Conservation (phyloP, 2,329 filamentous ascomycete genomes). For the Diaporthe batatas region DNA sequence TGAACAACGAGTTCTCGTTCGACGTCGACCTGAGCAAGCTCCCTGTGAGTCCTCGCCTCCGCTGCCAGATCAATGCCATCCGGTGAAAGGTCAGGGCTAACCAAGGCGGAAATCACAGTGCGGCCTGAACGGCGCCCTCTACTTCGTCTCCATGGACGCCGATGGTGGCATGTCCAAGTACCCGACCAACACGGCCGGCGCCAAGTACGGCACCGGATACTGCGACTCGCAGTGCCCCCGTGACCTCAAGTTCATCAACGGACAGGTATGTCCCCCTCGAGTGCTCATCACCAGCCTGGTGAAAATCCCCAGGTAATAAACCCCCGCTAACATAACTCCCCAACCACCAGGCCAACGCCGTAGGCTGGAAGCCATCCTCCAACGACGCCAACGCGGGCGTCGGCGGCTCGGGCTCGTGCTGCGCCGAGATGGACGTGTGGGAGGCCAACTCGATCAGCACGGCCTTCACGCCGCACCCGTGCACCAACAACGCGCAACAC, state of each 20-base stretch:
- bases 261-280: conserved; percentile 47
- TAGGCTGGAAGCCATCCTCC: conserved; percentile 60
- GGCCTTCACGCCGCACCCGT: conserved; percentile 71
- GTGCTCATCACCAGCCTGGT: neutral
- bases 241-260: conserved; percentile 58
- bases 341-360: conserved; percentile 54
- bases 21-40: conserved; percentile 74
- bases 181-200: conserved; percentile 52
- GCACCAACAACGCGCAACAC: conserved; percentile 58
- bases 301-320: too few relatives aligned
- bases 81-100: too few relatives aligned
- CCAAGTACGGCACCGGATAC: conserved; percentile 64
- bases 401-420: conserved; percentile 65
- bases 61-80: too few relatives aligned
- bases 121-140: conserved; percentile 74
- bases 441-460: conserved; percentile 72
- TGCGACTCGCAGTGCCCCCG: conserved; percentile 55
- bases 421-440: conserved; percentile 67
- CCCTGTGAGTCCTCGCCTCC: conserved; percentile 65
- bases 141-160: conserved; percentile 51
- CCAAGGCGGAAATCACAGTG: conserved; percentile 52
- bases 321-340: too few relatives aligned
- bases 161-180: conserved; percentile 57
- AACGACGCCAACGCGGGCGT: conserved; percentile 66
- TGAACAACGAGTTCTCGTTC: conserved; percentile 74